phyloP scores from a whole-genome alignment of 2,329 filamentous ascomycete genomes.

The Aspergillus proliferans region DNA sequence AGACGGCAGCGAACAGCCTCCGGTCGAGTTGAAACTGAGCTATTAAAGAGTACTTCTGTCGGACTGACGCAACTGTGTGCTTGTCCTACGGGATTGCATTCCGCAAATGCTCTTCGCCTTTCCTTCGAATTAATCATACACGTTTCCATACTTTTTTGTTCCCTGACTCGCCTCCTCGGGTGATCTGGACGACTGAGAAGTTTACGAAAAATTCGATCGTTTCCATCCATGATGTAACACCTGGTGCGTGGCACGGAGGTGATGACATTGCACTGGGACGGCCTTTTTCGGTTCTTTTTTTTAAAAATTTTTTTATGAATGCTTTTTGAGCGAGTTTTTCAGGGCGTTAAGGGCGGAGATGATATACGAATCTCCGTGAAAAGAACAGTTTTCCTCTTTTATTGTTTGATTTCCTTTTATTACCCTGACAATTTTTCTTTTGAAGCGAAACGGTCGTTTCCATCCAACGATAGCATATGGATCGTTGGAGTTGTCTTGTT shows the following conservation, averaged over 20 bases:
- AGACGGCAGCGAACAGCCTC: slow-evolving; percentile 10
- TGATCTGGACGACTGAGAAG: too few relatives aligned
- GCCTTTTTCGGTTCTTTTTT: slow-evolving; percentile 4
- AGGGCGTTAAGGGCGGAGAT: slow-evolving; percentile 33
- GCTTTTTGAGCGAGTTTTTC: slow-evolving; percentile 4
- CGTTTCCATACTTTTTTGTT: too few relatives aligned
- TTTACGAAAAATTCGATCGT: slow-evolving; percentile 1
- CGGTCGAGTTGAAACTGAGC: slow-evolving; percentile 50
- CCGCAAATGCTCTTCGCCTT: slow-evolving; percentile 3
- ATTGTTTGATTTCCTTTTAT: slow-evolving; percentile 8
- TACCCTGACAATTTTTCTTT: background rate
- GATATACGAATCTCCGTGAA: slow-evolving; percentile 38
- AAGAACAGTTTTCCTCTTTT: slow-evolving; percentile 20
- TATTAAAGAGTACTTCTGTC: slow-evolving; percentile 24
- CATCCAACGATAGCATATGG: background rate
- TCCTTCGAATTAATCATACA: slow-evolving; percentile 10
- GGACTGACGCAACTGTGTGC: background rate
- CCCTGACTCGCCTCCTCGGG: too few relatives aligned
- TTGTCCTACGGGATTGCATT: background rate
- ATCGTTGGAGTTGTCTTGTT: background rate
- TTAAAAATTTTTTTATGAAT: slow-evolving; percentile 2
- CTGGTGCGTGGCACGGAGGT: slow-evolving; percentile 15
- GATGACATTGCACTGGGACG: background rate
- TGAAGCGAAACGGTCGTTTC: background rate
- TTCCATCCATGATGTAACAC: slow-evolving; percentile 7